Base-by-base conservation (phyloP, 2,329 filamentous ascomycete species). In the Hortaea werneckii region DNA sequence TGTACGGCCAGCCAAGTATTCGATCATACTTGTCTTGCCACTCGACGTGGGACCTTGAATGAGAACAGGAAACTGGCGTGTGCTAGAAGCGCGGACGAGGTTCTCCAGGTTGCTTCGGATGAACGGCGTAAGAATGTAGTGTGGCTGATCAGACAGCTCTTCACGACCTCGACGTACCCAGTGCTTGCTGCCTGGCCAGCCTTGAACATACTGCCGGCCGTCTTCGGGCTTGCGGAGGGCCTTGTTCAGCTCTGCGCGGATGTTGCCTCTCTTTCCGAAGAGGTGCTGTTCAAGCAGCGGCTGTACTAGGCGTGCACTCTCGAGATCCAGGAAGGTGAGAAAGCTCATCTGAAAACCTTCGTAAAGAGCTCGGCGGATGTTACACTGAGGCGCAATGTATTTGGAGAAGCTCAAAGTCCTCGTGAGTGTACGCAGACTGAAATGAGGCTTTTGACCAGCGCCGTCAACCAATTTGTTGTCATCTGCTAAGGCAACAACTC, bases 271-370 rank as follows among this genome's bases (percentile, higher is more conserved):
- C 55, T 77, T 81, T 30, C 80, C 79, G 13, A 95, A 79, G 1
- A 98, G 75, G 58, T 92, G 78, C 53, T 87, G 80, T 46, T 85
- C 78, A 44, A 98, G 87, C 27, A 94, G 68, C 1, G 89, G 87
- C 40, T 84, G 71, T 4, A 96, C 75, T 42, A 88, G 70, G 48
- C 79, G 76, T 63, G 95, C 88, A 0, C 92, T 96, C 29, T 83
- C 78, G 57, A 80, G 78, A 58, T 90, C 83, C 9, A 99, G 74
- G 5, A 95, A 77, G 0, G 94, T 98, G 46, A 95, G 70, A 60
- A 98, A 99, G 42, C 89, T 92, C 94, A 98, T 98, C 11, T 87
- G 88, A 61, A 96, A 96, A 0, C 92, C 94, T 70, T 99, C 92
- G 52, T 85, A 95, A 1, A 96, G 71, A 8, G 90, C 86, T 58